phyloP scores from a whole-genome alignment of 2,329 filamentous ascomycete species.

The Catunica adiposa region DNA sequence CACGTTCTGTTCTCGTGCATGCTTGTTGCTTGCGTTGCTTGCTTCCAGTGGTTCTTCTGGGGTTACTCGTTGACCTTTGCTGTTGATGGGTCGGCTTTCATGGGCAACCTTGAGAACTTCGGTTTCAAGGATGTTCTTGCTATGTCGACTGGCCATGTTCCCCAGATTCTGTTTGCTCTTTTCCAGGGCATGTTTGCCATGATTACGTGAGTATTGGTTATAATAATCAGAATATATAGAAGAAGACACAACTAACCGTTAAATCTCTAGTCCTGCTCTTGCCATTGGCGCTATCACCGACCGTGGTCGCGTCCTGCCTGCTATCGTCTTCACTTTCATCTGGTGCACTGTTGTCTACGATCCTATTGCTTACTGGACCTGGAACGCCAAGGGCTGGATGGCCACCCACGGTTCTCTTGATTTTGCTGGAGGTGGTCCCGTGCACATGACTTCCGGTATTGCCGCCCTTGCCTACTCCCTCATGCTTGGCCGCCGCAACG shows the following conservation, averaged over 20 bases:
- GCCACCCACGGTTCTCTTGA: slow-evolving; percentile 52
- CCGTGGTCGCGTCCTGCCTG: slow-evolving; percentile 44
- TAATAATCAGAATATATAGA: background rate
- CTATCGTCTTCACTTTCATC: slow-evolving; percentile 50
- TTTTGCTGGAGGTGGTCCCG: slow-evolving; percentile 59
- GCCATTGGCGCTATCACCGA: slow-evolving; percentile 45
- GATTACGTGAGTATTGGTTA: slow-evolving; percentile 51
- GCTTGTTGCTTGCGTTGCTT: slow-evolving; percentile 62
- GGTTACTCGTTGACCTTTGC: slow-evolving; percentile 78
- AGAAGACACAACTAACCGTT: background rate
- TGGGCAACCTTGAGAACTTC: slow-evolving; percentile 67
- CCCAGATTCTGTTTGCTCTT: slow-evolving; percentile 69
- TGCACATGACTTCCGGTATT: slow-evolving; percentile 57
- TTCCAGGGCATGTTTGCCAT: slow-evolving; percentile 83
- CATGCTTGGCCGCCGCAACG: slow-evolving; percentile 53
- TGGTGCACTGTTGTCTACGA: slow-evolving; percentile 59
- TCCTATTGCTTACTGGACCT: slow-evolving; percentile 61
- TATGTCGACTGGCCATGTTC: slow-evolving; percentile 51
- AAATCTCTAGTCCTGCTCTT: slow-evolving; percentile 26
- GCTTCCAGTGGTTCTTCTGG: slow-evolving; percentile 95
- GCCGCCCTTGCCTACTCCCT: slow-evolving; percentile 57
- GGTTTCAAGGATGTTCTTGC: slow-evolving; percentile 64
- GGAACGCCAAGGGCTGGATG: slow-evolving; percentile 59
- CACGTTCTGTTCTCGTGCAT: slow-evolving; percentile 74
- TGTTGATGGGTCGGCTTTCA: slow-evolving; percentile 58